phyloP scores from a whole-genome alignment of 2,329 filamentous ascomycete species.

The Ascochyta rabiei region DNA sequence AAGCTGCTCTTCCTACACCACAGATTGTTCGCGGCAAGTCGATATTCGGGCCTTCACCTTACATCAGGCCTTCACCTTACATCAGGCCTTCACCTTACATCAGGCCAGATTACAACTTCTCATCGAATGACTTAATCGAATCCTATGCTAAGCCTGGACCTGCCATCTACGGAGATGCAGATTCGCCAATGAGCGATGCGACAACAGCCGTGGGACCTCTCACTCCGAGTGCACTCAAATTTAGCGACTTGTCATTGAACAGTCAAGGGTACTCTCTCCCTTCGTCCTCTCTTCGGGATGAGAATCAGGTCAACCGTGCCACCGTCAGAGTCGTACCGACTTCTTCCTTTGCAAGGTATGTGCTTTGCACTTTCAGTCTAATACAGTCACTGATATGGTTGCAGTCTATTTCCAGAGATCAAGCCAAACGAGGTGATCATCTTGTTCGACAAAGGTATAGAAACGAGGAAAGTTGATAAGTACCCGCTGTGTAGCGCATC shows the following conservation, averaged over 20 bases:
- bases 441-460: conserved; percentile 24
- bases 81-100: conserved; percentile 3
- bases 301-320: conserved; percentile 5
- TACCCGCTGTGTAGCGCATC: conserved; percentile 23
- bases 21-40: conserved; percentile 3
- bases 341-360: conserved; percentile 16
- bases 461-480: conserved; percentile 22
- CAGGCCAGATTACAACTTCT: not conserved
- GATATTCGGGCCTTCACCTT: conserved; percentile 5
- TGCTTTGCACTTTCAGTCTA: not conserved
- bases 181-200: not conserved
- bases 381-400: not conserved
- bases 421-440: conserved; percentile 22
- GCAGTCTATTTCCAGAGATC: conserved; percentile 18
- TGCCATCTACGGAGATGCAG: conserved; percentile 8
- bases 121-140: not conserved
- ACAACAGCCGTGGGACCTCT: not conserved
- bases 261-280: not conserved
- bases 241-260: conserved; percentile 21
- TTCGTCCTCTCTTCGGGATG: not conserved
- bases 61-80: not conserved
- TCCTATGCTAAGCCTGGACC: not conserved
- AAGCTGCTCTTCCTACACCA: not conserved
- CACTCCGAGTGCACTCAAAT: conserved; percentile 20
- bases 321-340: conserved; percentile 12